Base-by-base conservation (phyloP, 352 stramenopile genomes). In the Phytophthora kernoviae region DNA sequence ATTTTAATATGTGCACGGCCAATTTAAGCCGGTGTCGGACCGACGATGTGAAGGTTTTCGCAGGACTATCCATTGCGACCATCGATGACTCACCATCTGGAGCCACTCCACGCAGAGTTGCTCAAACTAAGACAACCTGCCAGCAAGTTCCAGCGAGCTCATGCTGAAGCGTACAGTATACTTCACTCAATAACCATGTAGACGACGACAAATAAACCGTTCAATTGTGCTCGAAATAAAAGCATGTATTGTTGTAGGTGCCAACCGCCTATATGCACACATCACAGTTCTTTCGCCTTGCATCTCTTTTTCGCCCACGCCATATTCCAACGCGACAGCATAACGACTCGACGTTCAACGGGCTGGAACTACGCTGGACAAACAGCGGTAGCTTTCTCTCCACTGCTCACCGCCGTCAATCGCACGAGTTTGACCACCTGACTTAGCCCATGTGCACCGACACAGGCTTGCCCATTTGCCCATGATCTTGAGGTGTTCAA, bases 401-500 rank as follows among this genome's bases (percentile, higher is more conserved):
- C 30, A 11, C 5, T 49, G 18, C 37, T 17, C 15, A 21, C 10
- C 37, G 37, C 37, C 37, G 37, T 43, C 37, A 18, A 43, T 43
- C 37, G 37, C 33, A 39, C 33, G 14, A 39, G 14, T n/a, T 39
- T 39, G 15, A 20, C 9, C 4, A 6, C 15, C 9, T 36, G n/a
- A 12, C 58, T 88, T 90, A 96, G 46, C 87, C 87, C 84, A 96
- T 96, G 79, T 96, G 88, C 41, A 96, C 66, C 45, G 73, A 73
- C 56, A 92, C 88, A 20, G 60, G 78, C 61, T 90, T 84, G 57
- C 84, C 89, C 72, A 91, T 73, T 76, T 62, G 32, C 92, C 92
- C 87, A 98, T 96, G 49, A 91, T 71, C 63, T 93, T 81, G 56
- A 98, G 84, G 75, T 97, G 91, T 14, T 84, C 67, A 27, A 98